These are phyloP conservation scores for Puccinia hordei DNA, from an alignment of 1,284 basidiomycete genomes.

Conservation along the genomic window DNA sequence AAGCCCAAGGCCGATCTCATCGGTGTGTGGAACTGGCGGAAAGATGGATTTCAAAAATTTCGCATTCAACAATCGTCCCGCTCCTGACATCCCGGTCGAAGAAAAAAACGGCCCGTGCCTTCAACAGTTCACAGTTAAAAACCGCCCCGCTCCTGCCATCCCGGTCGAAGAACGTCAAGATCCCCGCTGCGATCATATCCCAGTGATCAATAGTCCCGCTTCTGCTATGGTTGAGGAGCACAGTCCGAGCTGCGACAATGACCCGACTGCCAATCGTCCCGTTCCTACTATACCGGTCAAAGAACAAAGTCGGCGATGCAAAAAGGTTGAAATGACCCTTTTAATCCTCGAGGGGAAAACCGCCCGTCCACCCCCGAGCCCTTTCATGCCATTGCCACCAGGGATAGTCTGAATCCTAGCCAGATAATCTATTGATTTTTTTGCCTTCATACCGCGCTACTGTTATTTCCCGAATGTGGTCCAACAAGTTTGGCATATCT, in stretches of 20 bases:
- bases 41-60: neutral
- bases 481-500: too few species aligned
- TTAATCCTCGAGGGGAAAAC: slow-evolving; percentile 17
- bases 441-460: too few species aligned
- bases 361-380: neutral
- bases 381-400: slow-evolving; percentile 1
- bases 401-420: neutral
- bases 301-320: neutral
- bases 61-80: neutral
- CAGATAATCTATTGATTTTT: too few species aligned
- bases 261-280: neutral
- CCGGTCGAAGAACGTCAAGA: too few species aligned
- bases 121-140: too few species aligned
- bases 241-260: too few species aligned
- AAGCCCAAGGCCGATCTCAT: neutral
- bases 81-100: neutral
- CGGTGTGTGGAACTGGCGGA: neutral
- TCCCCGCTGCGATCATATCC: too few species aligned
- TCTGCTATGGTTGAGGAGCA: too few species aligned
- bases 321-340: neutral
- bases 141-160: too few species aligned
- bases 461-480: too few species aligned
- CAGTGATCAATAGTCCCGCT: neutral
- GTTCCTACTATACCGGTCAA: neutral
- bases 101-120: neutral